phyloP scores from a whole-genome alignment of 345 rosid species.

The Geranium brycei region DNA sequence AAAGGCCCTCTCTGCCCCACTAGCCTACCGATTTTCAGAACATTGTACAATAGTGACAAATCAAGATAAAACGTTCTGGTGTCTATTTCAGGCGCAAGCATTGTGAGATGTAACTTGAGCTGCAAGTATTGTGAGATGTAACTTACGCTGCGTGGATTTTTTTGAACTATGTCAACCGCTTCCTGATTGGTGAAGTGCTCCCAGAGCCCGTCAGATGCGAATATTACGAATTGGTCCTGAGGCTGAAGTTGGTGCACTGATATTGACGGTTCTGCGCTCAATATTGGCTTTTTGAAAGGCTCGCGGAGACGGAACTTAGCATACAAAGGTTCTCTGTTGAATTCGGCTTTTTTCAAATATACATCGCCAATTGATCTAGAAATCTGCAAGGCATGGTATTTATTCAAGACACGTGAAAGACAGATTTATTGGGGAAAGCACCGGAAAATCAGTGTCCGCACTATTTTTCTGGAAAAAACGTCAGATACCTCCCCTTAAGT shows the following conservation, averaged over 20 bases:
- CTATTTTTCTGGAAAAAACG: too few relatives aligned
- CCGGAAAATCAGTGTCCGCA: too few relatives aligned
- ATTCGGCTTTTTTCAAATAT: slow-evolving; percentile 27
- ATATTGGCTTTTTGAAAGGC: slow-evolving; percentile 24
- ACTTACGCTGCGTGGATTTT: slow-evolving; percentile 19
- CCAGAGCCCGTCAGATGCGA: slow-evolving; percentile 38
- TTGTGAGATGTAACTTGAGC: too few relatives aligned
- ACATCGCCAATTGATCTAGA: slow-evolving; percentile 35
- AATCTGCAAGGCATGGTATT: slow-evolving; percentile 10
- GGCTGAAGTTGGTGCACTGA: slow-evolving; percentile 25
- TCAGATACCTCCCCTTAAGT: too few relatives aligned
- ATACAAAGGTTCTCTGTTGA: slow-evolving; percentile 31
- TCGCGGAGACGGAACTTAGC: slow-evolving; percentile 24
- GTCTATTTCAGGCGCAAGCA: background rate
- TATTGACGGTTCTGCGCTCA: slow-evolving; percentile 29
- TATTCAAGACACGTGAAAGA: too few relatives aligned
- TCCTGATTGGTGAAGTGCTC: slow-evolving; percentile 32
- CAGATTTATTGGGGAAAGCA: too few relatives aligned
- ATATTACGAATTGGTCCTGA: slow-evolving; percentile 25
- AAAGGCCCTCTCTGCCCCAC: too few relatives aligned
- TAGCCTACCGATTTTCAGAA: too few relatives aligned
- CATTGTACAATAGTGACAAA: too few relatives aligned
- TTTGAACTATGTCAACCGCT: slow-evolving; percentile 28
- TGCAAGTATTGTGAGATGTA: background rate
- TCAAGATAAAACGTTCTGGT: too few relatives aligned